Base-by-base conservation (phyloP, 805 yeast species). In the Ogataea polymorpha region DNA sequence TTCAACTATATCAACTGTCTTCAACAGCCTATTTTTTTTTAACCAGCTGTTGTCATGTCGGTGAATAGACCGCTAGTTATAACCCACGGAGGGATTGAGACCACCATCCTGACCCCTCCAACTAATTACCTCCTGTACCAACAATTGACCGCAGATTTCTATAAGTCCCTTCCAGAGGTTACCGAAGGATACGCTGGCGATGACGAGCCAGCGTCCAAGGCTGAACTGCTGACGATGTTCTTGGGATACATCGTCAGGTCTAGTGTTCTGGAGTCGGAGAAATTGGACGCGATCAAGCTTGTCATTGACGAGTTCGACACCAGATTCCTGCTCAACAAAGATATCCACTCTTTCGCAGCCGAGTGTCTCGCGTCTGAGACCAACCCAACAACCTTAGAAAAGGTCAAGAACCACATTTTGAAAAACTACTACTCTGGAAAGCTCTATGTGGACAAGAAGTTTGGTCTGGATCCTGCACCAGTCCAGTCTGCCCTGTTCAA, bases 291-390 rank as follows among this genome's bases (percentile, higher is more conserved):
- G 13, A 77, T 89, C 49, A 69, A 75, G 32, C 72, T 82, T 44
- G 77, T 87, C 29, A 66, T 91, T 50, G 70, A 74, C 39, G 99
- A 93, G 67, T 93, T 93, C 61, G 95, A 90, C 66, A 71, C 83
- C 41, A 74, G 86, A 52, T 90, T 80, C 67, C 70, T 89, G 50
- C 74, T 73, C 51, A 85, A 84, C 32, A 70, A 68, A 46, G 97
- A 91, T 59, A 88, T 93, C 54, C 99, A 93, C 65, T 75, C 93
- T 5, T 77, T 90, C 46, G 97, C 96, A 23, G 82, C 93, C 23
- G 65, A 68, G 18, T 72, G 87, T 47, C 71, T 85, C 51, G 74
- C 71, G 31, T 75, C 73, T 41, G 82, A 75, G 40, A 62, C 67
- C 15, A 70, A 66, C 53, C 82, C 86, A 55, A 85, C 95, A 29